Evolutionary conservation across 75 land plant species (phyloP), one percentile per base, ranked within the genome.

Genomic region (Adiantum capillusveneris): DNA sequence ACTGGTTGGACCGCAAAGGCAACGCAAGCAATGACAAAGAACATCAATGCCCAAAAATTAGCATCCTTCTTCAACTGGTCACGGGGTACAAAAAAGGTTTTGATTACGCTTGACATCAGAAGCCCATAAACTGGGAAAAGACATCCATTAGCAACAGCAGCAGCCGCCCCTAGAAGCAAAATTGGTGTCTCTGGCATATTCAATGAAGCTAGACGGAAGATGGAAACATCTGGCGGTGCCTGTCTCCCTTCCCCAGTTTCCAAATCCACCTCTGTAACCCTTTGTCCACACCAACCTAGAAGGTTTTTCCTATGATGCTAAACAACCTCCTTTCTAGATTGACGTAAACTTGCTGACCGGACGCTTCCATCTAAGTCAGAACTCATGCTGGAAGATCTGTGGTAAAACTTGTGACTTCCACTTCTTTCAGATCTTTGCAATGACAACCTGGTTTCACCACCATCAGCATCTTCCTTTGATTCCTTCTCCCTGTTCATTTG

Each of bases 171-270:
- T n/a, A 84, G 1, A 26, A 90, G 0, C 14, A 90, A 60, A 14
- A 81, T 57, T 7, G 81, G 81, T 5, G 75, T 0, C 65, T 86
- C 90, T 24, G 81, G 84, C 54, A 77, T 83, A 74, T 86, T 86
- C 42, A 86, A 63, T 30, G 51, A 48, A 2, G 86, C 90, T 25
- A 86, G 59, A 11, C 89, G 64, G 24, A 75, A 56, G 28, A 88
- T 6, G 25, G 84, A 60, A 3, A 83, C 81, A 24, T 82, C 60
- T 14, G 36, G 27, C n/a, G n/a, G 64, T 18, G 37, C 65, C 29
- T 56, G 46, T 5, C 1, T 42, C 1, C n/a, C 39, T 12, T 11
- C 25, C 12, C 56, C 65, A 1, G 58, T 44, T 46, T 63, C 69
- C 20, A 29, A 45, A 17, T 16, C 20, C n/a, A n/a, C n/a, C 27